Base-by-base conservation (phyloP, 352 stramenopile genomes). In the Poterioochromonas sp. region DNA sequence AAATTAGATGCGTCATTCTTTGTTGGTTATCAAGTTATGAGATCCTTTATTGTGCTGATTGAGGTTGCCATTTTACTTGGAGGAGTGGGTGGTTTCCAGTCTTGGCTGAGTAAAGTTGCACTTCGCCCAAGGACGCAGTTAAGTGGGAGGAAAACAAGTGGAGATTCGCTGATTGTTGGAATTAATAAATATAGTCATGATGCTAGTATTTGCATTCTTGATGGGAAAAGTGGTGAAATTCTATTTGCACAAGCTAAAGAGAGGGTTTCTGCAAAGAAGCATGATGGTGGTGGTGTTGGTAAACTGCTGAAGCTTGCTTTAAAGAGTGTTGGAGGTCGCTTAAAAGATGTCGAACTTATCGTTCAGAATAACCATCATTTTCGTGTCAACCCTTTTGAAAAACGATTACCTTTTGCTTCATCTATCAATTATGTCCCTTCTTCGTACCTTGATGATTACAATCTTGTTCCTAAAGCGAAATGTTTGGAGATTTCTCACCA, bases 171-270 rank as follows among this genome's bases (percentile, higher is more conserved):
- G 11, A 79, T 90, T 3, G 34, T 90, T 22, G 86, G 86, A 12
- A 78, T 90, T 32, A 89, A 89, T 79, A 89, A 89, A 78, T 90
- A 89, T 76, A 86, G 83, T 15, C 85, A 90, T 77, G 86, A 90
- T 76, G 86, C 86, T 0, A 81, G 81, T n/a, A 34, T 88, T 0
- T 90, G 84, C 76, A 85, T 84, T n/a, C 84, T 85, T 2, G 79
- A 89, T 76, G 74, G 80, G 37, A 43, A 82, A 26, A 85, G 84
- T 0, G 85, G 84, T 5, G 35, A 86, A 62, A 82, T 90, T 12
- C 60, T 91, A 39, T 90, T 89, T 79, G 83, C 82, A 26, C 32
- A 86, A 22, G 83, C 83, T 51, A 91, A 91, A 78, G 87, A 91
- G 82, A 84, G 87, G 22, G 53, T 89, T 0, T 82, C 80, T 11